Evolutionary conservation across 805 yeast species (phyloP).

Genomic region (Starmerella tilneyi): DNA sequence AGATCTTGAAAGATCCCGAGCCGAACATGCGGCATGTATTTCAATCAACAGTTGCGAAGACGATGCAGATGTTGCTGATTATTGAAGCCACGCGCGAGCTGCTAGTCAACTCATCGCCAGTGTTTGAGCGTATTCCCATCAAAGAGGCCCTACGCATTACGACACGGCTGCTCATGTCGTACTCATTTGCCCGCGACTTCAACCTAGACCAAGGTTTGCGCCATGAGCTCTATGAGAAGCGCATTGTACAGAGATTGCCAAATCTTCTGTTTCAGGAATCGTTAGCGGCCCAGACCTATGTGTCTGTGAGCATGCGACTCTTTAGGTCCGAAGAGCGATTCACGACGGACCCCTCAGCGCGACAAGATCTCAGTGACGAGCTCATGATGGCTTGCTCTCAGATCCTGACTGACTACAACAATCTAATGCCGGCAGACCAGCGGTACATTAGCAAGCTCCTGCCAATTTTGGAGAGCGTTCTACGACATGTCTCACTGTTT

Average conservation of each 20-base stretch:
- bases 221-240: constrained; percentile 81
- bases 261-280: constrained; percentile 87
- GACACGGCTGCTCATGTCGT: constrained; percentile 52
- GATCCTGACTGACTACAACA: constrained; percentile 58
- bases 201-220: constrained; percentile 82
- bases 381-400: constrained; percentile 59
- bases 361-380: constrained; percentile 43
- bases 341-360: constrained; percentile 40
- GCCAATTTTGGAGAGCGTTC: constrained; percentile 82
- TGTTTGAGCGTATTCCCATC: constrained; percentile 62
- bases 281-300: constrained; percentile 75
- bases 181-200: constrained; percentile 73
- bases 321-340: constrained; percentile 50
- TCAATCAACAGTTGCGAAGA: constrained; percentile 76
- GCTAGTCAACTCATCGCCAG: constrained; percentile 44
- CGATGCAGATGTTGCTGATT: constrained; percentile 80
- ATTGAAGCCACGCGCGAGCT: constrained; percentile 78
- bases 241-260: constrained; percentile 85
- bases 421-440: constrained; percentile 57
- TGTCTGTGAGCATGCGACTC: constrained; percentile 67
- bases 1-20: constrained; percentile 17
- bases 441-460: constrained; percentile 78
- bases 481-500: constrained; percentile 70
- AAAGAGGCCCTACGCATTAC: constrained; percentile 51
- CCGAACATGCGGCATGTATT: constrained; percentile 41